These are phyloP conservation scores for Wallacemonas sp. DNA, from an alignment of 208 protist genomes.

Conservation along the genomic window DNA sequence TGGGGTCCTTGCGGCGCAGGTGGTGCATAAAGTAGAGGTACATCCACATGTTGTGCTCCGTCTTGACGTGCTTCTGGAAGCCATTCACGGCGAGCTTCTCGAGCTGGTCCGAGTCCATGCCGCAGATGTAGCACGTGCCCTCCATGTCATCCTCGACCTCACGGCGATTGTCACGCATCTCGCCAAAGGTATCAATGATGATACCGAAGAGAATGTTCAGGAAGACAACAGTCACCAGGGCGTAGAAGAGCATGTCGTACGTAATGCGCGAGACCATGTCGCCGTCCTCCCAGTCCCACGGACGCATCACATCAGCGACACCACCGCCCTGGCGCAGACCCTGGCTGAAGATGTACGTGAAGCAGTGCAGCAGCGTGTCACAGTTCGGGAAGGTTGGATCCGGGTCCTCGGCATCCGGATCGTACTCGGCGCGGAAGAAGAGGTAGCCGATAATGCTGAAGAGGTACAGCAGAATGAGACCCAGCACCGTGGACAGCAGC, in stretches of 20 bases:
- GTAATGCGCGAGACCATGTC: constrained; percentile 51
- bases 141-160: constrained; percentile 80
- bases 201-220: constrained; percentile 96
- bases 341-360: constrained; percentile 74
- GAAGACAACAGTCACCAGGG: constrained; percentile 92
- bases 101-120: constrained; percentile 77
- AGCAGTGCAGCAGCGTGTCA: constrained; percentile 68
- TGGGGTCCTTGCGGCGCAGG: constrained; percentile 74
- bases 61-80: constrained; percentile 84
- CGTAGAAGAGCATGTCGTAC: constrained; percentile 94
- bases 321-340: constrained; percentile 80
- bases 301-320: constrained; percentile 80
- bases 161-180: constrained; percentile 87
- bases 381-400: constrained; percentile 45
- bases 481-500: constrained; percentile 63
- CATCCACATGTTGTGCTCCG: constrained; percentile 96
- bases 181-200: constrained; percentile 94
- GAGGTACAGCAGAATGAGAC: constrained; percentile 77
- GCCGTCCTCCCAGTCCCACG: constrained; percentile 51
- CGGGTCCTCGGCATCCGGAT: constrained; percentile 31
- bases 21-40: constrained; percentile 95
- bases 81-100: constrained; percentile 68
- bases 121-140: constrained; percentile 94
- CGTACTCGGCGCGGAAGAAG: constrained; percentile 57
- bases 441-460: constrained; percentile 83